Percentiles rank a stretch among this genome's conserved stretches.
Conservation (phyloP, 31 red algal genomes). For the Asparagopsis taxiformis region DNA sequence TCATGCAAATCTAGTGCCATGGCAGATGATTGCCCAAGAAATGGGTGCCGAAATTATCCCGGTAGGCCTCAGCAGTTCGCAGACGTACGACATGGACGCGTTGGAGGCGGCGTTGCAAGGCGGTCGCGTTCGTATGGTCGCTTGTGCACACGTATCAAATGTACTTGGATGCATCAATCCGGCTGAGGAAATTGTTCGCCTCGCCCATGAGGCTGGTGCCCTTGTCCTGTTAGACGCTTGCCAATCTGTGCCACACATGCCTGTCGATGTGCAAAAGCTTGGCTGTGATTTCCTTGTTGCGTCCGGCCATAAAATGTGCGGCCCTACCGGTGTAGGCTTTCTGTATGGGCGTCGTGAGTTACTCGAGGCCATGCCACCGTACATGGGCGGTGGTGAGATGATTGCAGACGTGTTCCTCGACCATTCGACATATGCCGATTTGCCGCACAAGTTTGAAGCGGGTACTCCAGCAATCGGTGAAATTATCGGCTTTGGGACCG, state of each 20-base stretch:
- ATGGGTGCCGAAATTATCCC: constrained; percentile 63
- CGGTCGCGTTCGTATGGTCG: constrained; percentile 70
- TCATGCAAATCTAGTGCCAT: constrained; percentile 97
- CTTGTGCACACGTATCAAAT: constrained; percentile 89
- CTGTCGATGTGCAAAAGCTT: constrained; percentile 84
- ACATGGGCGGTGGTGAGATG: constrained; percentile 94
- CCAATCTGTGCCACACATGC: constrained; percentile 94
- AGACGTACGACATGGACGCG: constrained; percentile 61
- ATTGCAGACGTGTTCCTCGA: constrained; percentile 86
- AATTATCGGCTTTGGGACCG: constrained; percentile 79
- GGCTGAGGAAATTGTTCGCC: constrained; percentile 39
- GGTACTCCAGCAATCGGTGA: constrained; percentile 91
- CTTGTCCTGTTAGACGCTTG: constrained; percentile 90
- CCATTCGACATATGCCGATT: constrained; percentile 68
- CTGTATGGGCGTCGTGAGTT: constrained; percentile 71
- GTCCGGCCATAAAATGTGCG: constrained; percentile 96
- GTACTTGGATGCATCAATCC: constrained; percentile 87
- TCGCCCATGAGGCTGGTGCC: constrained; percentile 58
- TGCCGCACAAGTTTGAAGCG: constrained; percentile 97
- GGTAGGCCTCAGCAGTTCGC: constrained; percentile 39
- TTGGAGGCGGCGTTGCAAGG: constrained; percentile 36
- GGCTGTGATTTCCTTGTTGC: constrained; percentile 92
- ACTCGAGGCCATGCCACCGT: constrained; percentile 84
- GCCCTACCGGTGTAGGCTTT: constrained; percentile 95
- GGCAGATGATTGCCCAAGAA: constrained; percentile 82